Evolutionary conservation across 2,329 filamentous ascomycete species (phyloP), one percentile per base, ranked within the genome.

Genomic region (Botrytis cinerea): DNA sequence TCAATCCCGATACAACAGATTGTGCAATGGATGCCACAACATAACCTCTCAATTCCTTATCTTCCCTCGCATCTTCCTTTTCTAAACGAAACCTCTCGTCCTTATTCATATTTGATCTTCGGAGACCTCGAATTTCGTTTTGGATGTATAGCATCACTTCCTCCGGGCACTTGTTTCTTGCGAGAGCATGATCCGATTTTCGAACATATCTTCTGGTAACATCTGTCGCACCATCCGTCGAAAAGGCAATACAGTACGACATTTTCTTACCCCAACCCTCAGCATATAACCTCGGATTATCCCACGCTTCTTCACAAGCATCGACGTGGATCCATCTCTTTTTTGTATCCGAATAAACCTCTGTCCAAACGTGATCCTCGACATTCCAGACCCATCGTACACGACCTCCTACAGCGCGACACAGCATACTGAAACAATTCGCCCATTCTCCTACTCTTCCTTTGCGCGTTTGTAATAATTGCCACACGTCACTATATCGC

Each of bases 341-440:
- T 80, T 95, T 92, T 83, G 97, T 94, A 76, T 96, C 93, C 3
- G 95, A 98, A 84, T 97, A 99, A 22, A 98, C 92, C 80, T 98
- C 96, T 1, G 95, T 97, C 96, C 96, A 99, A 40, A 98, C 93
- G 80, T 98, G 93, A 82, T 98, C 96, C 83, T 98, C 96, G 45
- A 92, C 92, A 78, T 98, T 98, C 96, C 96, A 99, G 18, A 99
- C 92, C 96, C 96, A 99, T 80, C 96, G 90, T 38, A 98, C 94
- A 75, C 95, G 89, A 74, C 92, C 93, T 68, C 95, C 95, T 22
- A 98, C 90, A 7, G 96, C 96, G 74, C 95, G 90, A 85, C 95
- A 98, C 70, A 99, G 88, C 96, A 98, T 98, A 84, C 92, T 95
- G 84, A 99, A 99, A 86, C 95, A 98, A 84, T 98, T 98, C 77